These are phyloP conservation scores for Solanum verrucosum DNA, from an alignment of 257 asterid species.

Conservation along the genomic window DNA sequence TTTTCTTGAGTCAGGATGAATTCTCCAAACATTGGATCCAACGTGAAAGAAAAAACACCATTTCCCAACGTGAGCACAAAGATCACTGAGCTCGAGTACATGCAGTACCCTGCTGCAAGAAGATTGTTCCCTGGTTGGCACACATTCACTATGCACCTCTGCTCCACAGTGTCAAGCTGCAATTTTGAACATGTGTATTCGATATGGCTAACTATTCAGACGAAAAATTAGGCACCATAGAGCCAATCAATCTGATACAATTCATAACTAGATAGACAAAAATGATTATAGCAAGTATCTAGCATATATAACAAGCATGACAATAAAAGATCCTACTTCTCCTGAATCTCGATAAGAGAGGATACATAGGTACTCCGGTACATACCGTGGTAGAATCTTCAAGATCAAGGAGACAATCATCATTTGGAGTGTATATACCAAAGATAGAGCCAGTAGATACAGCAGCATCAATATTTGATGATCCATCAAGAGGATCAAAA, in stretches of 20 bases:
- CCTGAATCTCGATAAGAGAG: background rate
- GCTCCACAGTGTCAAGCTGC: conserved; percentile 53
- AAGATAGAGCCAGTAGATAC: conserved; percentile 92
- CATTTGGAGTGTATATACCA: conserved; percentile 81
- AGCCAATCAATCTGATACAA: background rate
- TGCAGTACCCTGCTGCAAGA: conserved; percentile 81
- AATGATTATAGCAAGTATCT: background rate
- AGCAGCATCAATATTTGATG: conserved; percentile 87
- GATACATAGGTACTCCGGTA: background rate
- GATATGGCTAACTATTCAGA: background rate
- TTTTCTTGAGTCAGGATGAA: conserved; percentile 66
- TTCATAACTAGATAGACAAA: background rate
- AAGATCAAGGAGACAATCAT: conserved; percentile 69
- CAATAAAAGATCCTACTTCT: background rate
- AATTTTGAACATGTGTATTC: background rate
- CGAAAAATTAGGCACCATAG: background rate
- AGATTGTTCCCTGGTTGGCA: conserved; percentile 89
- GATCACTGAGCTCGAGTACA: conserved; percentile 68
- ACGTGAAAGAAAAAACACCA: conserved; percentile 56
- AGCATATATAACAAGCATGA: background rate
- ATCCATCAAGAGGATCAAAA: conserved; percentile 92
- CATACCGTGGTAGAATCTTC: conserved; percentile 50
- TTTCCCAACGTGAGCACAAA: conserved; percentile 63
- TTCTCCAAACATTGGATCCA: conserved; percentile 65
- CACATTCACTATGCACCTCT: conserved; percentile 63